phyloP scores from a whole-genome alignment of 2,329 filamentous ascomycete genomes.

The Curvularia lunata region DNA sequence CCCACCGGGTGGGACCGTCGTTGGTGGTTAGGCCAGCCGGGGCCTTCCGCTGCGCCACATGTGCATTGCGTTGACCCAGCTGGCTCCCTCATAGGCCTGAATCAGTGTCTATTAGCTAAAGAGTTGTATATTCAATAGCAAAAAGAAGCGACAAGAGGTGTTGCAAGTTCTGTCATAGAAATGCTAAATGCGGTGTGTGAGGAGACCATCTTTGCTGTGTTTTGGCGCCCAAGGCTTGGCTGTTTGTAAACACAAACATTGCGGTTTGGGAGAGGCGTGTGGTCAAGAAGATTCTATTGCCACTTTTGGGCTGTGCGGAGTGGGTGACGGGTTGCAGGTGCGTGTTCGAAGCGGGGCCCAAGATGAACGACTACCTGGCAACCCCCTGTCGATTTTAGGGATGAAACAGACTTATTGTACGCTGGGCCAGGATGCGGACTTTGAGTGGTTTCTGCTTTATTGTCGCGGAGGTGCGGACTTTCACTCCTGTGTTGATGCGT shows the following conservation, averaged over 20 bases:
- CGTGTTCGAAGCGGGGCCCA: background rate
- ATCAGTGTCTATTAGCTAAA: background rate
- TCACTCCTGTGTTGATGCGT: background rate
- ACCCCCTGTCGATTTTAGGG: background rate
- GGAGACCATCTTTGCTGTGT: conserved; percentile 6
- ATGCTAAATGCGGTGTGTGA: background rate
- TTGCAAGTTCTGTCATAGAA: conserved; percentile 1
- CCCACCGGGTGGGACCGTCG: conserved; percentile 1
- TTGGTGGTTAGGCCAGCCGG: conserved; percentile 9
- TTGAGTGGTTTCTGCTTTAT: background rate
- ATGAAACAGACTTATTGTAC: conserved; percentile 8
- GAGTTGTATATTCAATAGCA: background rate
- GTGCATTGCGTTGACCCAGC: background rate
- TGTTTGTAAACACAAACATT: conserved; percentile 3
- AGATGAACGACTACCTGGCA: conserved; percentile 2
- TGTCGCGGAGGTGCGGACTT: background rate
- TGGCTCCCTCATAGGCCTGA: background rate
- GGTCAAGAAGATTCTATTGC: conserved; percentile 5
- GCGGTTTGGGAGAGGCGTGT: background rate
- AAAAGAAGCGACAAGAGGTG: conserved; percentile 2
- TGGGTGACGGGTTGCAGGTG: conserved; percentile 1
- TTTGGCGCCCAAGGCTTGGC: background rate
- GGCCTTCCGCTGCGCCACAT: conserved; percentile 7
- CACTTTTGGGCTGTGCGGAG: conserved; percentile 8
- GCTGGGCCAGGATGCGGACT: background rate